These are phyloP conservation scores for Epichloe coenophiala DNA, from an alignment of 2,329 filamentous ascomycete genomes.

Conservation along the genomic window DNA sequence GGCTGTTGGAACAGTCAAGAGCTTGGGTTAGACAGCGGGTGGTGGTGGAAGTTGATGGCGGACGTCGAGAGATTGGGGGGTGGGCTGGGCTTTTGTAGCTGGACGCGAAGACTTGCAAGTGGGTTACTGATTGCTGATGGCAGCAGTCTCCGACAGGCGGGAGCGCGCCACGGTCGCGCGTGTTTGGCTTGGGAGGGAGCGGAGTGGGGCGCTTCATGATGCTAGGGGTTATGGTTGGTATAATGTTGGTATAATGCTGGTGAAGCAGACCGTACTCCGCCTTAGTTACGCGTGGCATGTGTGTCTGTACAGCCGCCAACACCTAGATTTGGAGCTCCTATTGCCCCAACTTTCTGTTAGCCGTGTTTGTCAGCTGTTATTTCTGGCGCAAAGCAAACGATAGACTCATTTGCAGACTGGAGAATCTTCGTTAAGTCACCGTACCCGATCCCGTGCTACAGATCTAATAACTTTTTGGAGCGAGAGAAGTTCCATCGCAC, in stretches of 20 bases:
- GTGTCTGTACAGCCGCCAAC: too few relatives aligned
- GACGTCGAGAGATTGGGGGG: slow-evolving; percentile 36
- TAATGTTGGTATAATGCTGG: neutral
- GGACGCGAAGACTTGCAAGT: slow-evolving; percentile 35
- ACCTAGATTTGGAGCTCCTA: too few relatives aligned
- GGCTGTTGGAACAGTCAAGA: slow-evolving; percentile 6
- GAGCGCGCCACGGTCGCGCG: slow-evolving; percentile 8
- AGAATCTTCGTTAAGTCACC: too few relatives aligned
- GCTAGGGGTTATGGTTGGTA: neutral
- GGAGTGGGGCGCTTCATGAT: slow-evolving; percentile 1
- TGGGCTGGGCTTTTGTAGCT: slow-evolving; percentile 46
- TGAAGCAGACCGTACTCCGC: too few relatives aligned
- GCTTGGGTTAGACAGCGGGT: slow-evolving; percentile 21
- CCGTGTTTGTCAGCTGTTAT: too few relatives aligned
- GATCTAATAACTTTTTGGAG: too few relatives aligned
- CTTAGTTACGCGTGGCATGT: too few relatives aligned
- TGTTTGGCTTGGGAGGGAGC: slow-evolving; percentile 2
- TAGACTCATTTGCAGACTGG: too few relatives aligned
- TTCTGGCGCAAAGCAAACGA: too few relatives aligned
- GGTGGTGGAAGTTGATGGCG: slow-evolving; percentile 32
- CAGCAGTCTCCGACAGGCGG: slow-evolving; percentile 6
- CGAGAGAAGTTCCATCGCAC: too few relatives aligned
- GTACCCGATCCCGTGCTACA: too few relatives aligned
- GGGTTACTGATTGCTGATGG: slow-evolving; percentile 42
- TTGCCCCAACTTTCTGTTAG: too few relatives aligned